A percentile compares a stretch with the other conserved stretches of the same genome.
Conservation (phyloP, 148 eudicot species). For the Arbutus unedo region DNA sequence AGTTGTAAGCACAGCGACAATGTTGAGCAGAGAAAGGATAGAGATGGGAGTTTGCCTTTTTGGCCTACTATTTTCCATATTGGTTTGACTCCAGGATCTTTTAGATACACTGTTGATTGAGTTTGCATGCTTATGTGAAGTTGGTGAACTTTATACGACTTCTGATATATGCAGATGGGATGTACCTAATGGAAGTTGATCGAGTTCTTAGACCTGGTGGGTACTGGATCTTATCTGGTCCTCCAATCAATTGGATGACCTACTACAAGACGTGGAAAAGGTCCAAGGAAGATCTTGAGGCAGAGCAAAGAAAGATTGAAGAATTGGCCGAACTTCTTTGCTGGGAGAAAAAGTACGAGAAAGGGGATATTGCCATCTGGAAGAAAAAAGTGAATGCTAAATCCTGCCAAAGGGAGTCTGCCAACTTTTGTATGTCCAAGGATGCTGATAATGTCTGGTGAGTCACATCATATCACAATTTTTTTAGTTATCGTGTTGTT, state of each 20-base stretch:
- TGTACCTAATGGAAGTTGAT: conserved; percentile 30
- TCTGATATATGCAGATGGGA: conserved; percentile 4
- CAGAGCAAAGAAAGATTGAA: conserved; percentile 32
- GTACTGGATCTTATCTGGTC: conserved; percentile 15
- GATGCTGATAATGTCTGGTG: conserved; percentile 34
- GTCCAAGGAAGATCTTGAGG: conserved; percentile 34
- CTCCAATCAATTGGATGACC: conserved; percentile 18
- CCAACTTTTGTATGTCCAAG: conserved; percentile 14
- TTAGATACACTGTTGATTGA: background rate
- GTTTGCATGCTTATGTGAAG: background rate
- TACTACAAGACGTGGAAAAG: conserved; percentile 64
- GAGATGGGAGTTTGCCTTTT: background rate
- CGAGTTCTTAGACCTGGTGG: conserved; percentile 18
- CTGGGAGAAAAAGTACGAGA: conserved; percentile 35
- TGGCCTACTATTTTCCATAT: background rate
- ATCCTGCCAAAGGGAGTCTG: conserved; percentile 20
- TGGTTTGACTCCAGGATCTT: background rate
- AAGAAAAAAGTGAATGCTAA: conserved; percentile 19
- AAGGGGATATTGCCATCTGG: conserved; percentile 36
- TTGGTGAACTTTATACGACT: background rate
- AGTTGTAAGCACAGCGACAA: background rate
- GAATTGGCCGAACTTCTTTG: conserved; percentile 31
- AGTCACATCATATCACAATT: background rate
- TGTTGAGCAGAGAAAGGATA: background rate
- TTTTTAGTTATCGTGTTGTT: background rate